Conservation (phyloP, 129 eudicot species). For the Glebionis coronaria region DNA sequence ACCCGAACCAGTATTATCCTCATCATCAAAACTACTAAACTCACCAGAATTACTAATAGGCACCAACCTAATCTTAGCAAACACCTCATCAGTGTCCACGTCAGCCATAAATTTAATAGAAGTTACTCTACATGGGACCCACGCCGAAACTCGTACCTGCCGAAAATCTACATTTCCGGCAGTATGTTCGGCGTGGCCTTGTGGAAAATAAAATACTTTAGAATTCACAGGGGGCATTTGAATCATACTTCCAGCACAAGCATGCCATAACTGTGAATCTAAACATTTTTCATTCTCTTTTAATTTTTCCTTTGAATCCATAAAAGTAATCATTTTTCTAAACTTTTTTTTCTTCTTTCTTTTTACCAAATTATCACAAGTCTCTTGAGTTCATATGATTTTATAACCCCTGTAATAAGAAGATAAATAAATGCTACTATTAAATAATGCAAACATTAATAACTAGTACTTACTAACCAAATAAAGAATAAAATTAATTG, state of each 20-base stretch:
- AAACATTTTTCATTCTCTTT: slow-evolving; percentile 63
- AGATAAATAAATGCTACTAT: slow-evolving; percentile 32
- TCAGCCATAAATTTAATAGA: slow-evolving; percentile 73
- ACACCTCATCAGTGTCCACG: slow-evolving; percentile 85
- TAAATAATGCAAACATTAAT: slow-evolving; percentile 25
- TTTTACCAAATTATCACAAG: slow-evolving; percentile 19
- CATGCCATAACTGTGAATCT: slow-evolving; percentile 99
- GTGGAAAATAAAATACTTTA: slow-evolving; percentile 78
- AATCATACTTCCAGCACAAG: slow-evolving; percentile 98
- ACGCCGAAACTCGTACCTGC: slow-evolving; percentile 60
- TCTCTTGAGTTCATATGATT: slow-evolving; percentile 37
- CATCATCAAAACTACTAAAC: slow-evolving; percentile 43
- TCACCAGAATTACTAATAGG: slow-evolving; percentile 44
- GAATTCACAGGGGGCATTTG: slow-evolving; percentile 85
- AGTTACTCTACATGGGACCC: slow-evolving; percentile 58
- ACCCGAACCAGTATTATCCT: slow-evolving; percentile 17
- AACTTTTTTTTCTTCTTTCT: not conserved
- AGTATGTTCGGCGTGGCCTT: slow-evolving; percentile 92
- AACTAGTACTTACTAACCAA: slow-evolving; percentile 21
- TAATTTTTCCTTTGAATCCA: slow-evolving; percentile 75
- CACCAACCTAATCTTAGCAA: slow-evolving; percentile 52
- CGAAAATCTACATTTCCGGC: slow-evolving; percentile 64
- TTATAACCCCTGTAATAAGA: slow-evolving; percentile 23
- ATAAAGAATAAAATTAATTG: slow-evolving; percentile 21
- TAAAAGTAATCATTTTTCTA: slow-evolving; percentile 61